These are phyloP conservation scores for Cercospora sojina DNA, from an alignment of 2,329 filamentous ascomycete genomes.

Conservation along the genomic window DNA sequence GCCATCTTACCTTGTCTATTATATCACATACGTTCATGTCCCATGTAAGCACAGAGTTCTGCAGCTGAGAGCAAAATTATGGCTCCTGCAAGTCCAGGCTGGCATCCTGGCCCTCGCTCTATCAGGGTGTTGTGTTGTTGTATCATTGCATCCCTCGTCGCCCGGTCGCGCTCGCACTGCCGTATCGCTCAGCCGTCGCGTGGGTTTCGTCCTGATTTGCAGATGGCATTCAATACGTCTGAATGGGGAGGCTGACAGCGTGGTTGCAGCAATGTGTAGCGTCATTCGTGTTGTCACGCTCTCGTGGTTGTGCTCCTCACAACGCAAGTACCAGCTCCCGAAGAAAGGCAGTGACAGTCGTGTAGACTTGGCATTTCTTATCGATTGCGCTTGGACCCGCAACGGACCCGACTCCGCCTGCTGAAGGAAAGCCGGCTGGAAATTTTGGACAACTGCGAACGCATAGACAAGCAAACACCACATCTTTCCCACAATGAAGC, in stretches of 20 bases:
- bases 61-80: background rate
- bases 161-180: background rate
- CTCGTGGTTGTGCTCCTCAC: background rate
- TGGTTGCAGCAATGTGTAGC: background rate
- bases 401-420: background rate
- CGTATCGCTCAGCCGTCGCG: background rate
- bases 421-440: background rate
- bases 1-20: background rate
- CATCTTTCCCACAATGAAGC: slow-evolving; percentile 65
- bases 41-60: background rate
- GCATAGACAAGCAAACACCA: background rate
- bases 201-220: background rate
- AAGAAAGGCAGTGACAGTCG: too few relatives aligned
- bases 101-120: background rate
- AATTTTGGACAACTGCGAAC: slow-evolving; percentile 2
- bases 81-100: background rate
- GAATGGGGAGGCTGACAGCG: background rate
- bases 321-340: background rate
- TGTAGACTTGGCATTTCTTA: background rate
- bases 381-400: background rate
- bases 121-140: background rate
- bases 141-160: background rate
- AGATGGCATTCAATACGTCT: background rate
- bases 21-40: background rate
- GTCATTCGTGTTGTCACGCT: background rate